Base-by-base conservation (phyloP, 2,329 filamentous ascomycete genomes). In the Colletotrichum australisinense region DNA sequence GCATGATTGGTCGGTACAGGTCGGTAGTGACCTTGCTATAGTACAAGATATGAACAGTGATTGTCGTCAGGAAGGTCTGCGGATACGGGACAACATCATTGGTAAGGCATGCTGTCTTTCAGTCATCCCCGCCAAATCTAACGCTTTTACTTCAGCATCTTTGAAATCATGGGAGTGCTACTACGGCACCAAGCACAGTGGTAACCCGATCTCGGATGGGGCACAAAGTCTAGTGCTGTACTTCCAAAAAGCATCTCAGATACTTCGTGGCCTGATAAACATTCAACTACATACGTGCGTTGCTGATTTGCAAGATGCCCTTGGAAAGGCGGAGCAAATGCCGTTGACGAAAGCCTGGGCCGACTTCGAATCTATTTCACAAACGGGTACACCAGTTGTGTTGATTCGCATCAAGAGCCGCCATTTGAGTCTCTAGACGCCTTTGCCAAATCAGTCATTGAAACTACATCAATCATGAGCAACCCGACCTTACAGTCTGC, bases 261-360 rank as follows among this genome's bases (percentile, higher is more conserved):
- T 70, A 24, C 67, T 70, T 3, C 9, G 49, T 16, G 63, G 62
- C 9, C 38, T 70, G 4, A 38, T 56, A 5, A 19, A 32, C 30
- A 28, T 70, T 14, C 63, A 70, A 22, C 67, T 66, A 14, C 26
- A 65, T 14, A 52, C 53, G 9, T 70, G 62, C 2, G 8, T 67
- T 8, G 53, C 63, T 46, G 28, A 71, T 26, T 46, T 71, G 3
- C 68, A 71, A 55, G 68, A 67, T 35, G 68, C 68, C 1, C 26
- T 67, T 1, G 67, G 67, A 2, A 70, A 32, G 32, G 53, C 9
- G 67, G 62, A 12, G 24, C 55, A 8, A 28, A 59, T 28, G 62
- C 53, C 4, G 53, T 58, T 3, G 42, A 38, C 6, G 24, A 38
- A 16, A 63, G 52, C n/a, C 9, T 70, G 19, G 28, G 19, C 28